Evolutionary conservation across 495 filamentous ascomycete genomes (phyloP).

Genomic region (Pyrenopolyporus hunteri): DNA sequence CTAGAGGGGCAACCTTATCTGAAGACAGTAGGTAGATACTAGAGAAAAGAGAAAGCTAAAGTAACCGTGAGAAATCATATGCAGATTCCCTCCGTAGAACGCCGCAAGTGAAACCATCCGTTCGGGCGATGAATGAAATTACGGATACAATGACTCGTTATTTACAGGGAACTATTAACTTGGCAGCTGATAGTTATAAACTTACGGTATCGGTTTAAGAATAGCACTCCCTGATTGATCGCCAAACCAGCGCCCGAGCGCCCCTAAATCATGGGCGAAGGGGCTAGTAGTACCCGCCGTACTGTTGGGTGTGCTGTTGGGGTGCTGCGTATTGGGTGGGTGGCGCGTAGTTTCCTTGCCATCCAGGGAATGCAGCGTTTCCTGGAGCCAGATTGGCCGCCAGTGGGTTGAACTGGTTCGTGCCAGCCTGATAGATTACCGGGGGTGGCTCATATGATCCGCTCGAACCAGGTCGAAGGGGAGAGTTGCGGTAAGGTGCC

Average conservation of each 20-base stretch:
- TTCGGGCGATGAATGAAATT: too few species aligned
- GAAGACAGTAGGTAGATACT: too few species aligned
- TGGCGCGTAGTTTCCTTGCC: slow-evolving; percentile 29
- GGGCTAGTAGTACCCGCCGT: slow-evolving; percentile 34
- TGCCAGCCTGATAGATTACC: slow-evolving; percentile 38
- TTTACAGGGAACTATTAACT: too few species aligned
- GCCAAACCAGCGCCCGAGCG: too few species aligned
- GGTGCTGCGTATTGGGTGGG: slow-evolving; percentile 12
- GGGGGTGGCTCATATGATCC: slow-evolving; percentile 55
- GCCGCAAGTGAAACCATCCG: too few species aligned
- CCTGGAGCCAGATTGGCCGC: slow-evolving; percentile 20
- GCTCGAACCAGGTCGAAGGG: slow-evolving; percentile 50
- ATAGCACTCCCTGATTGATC: too few species aligned
- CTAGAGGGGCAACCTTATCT: too few species aligned
- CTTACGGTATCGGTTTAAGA: not conserved
- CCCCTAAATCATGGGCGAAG: not conserved
- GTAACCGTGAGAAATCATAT: too few species aligned
- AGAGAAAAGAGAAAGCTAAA: too few species aligned
- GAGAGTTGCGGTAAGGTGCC: slow-evolving; percentile 50
- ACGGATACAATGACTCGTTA: too few species aligned
- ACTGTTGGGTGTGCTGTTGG: slow-evolving; percentile 31
- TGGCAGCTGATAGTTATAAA: too few species aligned
- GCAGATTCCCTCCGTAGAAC: too few species aligned
- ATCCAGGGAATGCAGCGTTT: slow-evolving; percentile 28
- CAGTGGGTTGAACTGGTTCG: slow-evolving; percentile 36